Evolutionary conservation across 2,329 filamentous ascomycete genomes (phyloP), one percentile per base, ranked within the genome.

Genomic region (Ascocoryne sarcoides): DNA sequence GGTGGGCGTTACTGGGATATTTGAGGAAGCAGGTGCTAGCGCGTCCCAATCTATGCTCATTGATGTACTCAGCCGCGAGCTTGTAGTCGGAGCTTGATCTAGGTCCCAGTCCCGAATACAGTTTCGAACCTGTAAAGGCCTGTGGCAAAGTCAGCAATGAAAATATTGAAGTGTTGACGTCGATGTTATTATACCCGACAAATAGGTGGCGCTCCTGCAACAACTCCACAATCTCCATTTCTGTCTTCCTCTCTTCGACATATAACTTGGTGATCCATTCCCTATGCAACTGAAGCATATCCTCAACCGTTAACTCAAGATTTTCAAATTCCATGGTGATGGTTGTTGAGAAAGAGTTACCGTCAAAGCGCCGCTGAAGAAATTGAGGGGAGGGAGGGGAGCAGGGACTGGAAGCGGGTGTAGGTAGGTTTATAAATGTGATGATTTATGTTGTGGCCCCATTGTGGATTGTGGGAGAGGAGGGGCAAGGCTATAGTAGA

Each of bases 211-310:
- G 39, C 12, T 49, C 46, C 21, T 37, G 39, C 18, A 54, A 40
- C 5, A 47, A 4, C 3, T 21, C 37, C 7, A 52, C 50, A 10
- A 55, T 55, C 23, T 55, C 48, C 14, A 28, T 32, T 32, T 44
- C 47, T 12, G 43, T 46, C 31, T 50, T 54, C 10, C 36, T 37
- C 1, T 51, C 47, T 18, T 52, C 36, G 16, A 49, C 20, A 32
- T 54, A 55, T 2, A 51, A 39, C 17, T 45, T 38, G 2, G 46
- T 50, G 21, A 54, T 47, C 45, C 46, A 51, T 9, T 37, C 17
- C 12, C 48, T 44, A 39, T 53, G 50, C 4, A 47, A 19, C 15
- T 39, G 43, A 9, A 55, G 39, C 5, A 54, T 39, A 18, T 55
- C 50, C 32, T 54, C 50, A 12, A 48, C 23, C 1, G 48, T 50